Conservation (phyloP, 805 yeast genomes). For the Pichia thaimueangensis region DNA sequence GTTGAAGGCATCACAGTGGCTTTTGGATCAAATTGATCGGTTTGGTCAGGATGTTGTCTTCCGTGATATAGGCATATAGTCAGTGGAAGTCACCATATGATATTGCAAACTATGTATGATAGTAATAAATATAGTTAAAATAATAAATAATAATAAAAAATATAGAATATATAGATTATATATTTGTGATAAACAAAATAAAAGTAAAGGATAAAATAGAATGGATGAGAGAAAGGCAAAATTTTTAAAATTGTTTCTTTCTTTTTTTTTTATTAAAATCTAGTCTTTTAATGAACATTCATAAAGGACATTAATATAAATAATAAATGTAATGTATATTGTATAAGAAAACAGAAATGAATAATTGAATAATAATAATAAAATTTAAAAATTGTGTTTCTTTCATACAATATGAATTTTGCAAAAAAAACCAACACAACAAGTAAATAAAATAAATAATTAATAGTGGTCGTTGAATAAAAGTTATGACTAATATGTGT, state of each 20-base stretch:
- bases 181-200: constrained; percentile 1
- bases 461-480: background rate
- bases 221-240: background rate
- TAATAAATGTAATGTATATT: no score
- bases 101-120: no score
- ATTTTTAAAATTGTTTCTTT: no score
- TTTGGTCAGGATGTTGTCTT: constrained; percentile 8
- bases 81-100: no score
- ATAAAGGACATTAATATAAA: constrained; percentile 2
- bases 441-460: constrained; percentile 1
- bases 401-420: no score
- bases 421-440: background rate
- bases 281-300: constrained; percentile 5
- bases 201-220: background rate
- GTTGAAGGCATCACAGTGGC: constrained; percentile 34
- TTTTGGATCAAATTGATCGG: constrained; percentile 14
- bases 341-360: constrained; percentile 12
- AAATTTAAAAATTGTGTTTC: no score
- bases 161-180: constrained; percentile 3
- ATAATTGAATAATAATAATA: constrained; percentile 11
- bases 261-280: background rate
- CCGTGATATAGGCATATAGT: constrained; percentile 6
- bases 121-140: constrained; percentile 8
- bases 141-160: constrained; percentile 1
- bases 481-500: background rate